Conservation (phyloP, 208 protist genomes). For the Crithidia brevicula region DNA sequence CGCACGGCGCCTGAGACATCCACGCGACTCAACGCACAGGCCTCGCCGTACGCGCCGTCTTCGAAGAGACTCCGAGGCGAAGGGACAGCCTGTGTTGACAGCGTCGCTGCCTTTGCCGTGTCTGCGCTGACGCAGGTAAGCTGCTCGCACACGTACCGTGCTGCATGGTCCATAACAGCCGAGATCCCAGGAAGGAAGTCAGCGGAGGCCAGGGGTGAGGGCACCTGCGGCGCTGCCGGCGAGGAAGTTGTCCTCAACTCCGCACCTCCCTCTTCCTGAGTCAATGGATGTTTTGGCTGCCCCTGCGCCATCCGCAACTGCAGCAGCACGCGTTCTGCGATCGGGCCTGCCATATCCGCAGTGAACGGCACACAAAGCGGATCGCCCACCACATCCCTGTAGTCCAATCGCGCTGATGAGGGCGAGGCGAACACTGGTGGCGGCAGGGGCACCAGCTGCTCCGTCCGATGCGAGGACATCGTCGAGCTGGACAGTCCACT, state of each 20-base stretch:
- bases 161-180: constrained; percentile 4
- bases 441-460: constrained; percentile 14
- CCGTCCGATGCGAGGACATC: neutral
- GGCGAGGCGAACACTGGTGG: constrained; percentile 66
- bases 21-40: constrained; percentile 28
- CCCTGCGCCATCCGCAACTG: neutral
- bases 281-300: neutral
- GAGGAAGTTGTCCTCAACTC: neutral
- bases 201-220: neutral
- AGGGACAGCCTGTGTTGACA: neutral
- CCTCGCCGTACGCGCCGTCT: constrained; percentile 26
- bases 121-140: neutral
- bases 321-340: neutral
- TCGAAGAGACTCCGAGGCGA: constrained; percentile 15
- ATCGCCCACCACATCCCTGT: constrained; percentile 53
- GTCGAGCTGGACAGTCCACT: neutral
- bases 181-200: neutral
- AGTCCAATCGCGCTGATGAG: constrained; percentile 43
- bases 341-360: constrained; percentile 13
- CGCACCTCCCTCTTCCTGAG: neutral
- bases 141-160: constrained; percentile 10
- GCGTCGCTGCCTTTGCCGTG: neutral
- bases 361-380: constrained; percentile 60
- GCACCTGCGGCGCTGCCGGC: neutral
- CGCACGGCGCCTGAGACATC: constrained; percentile 41